A percentile compares a stretch with the other conserved stretches of the same genome.
These are phyloP conservation scores for Syzygium aromaticum DNA, from an alignment of 345 rosid genomes.

Conservation along the genomic window DNA sequence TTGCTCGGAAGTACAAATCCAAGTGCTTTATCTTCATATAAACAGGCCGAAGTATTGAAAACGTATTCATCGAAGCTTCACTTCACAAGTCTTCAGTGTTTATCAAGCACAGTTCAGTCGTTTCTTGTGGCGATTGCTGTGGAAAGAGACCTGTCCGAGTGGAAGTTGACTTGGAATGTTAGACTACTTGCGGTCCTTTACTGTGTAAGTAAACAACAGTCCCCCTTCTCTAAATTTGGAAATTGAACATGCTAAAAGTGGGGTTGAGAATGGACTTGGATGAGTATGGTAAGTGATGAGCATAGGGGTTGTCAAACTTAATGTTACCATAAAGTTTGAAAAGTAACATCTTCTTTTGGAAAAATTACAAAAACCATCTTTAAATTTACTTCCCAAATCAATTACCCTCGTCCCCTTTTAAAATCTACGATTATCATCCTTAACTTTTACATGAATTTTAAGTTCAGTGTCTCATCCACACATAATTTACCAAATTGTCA, in stretches of 20 bases:
- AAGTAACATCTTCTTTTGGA: neutral
- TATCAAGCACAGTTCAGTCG: constrained; percentile 15
- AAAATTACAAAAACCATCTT: neutral
- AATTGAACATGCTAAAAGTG: neutral
- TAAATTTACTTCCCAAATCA: neutral
- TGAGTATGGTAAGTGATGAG: neutral
- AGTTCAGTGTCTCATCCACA: neutral
- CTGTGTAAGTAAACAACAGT: constrained; percentile 7
- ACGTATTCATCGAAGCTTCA: constrained; percentile 14
- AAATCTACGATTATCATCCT: neutral
- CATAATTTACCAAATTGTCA: neutral
- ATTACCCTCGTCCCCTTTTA: neutral
- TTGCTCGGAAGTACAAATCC: neutral
- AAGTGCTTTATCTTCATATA: neutral
- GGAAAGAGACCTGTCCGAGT: constrained; percentile 13
- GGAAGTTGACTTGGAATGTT: constrained; percentile 16
- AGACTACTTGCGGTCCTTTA: constrained; percentile 8
- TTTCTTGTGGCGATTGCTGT: constrained; percentile 10
- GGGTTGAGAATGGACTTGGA: neutral
- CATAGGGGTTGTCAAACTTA: no score
- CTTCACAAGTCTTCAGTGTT: constrained; percentile 10
- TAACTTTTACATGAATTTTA: neutral
- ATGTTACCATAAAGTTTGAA: neutral
- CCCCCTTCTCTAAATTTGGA: neutral
- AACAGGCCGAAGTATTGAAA: constrained; percentile 10